Percentiles rank a stretch among this genome's conserved stretches.
Evolutionary conservation across 345 rosid species (phyloP).

Genomic region (Melaleuca alternifolia): DNA sequence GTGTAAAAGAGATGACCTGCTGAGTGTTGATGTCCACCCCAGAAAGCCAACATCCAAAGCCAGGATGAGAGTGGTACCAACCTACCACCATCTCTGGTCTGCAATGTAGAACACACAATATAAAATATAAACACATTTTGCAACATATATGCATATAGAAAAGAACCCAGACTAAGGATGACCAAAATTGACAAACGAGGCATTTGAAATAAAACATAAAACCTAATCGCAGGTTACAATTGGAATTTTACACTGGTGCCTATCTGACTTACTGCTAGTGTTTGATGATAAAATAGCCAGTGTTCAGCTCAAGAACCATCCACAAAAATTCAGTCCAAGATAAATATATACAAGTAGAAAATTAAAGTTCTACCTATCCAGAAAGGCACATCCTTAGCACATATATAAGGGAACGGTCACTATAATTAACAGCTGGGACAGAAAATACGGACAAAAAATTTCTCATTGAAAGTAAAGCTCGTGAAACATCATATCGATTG

Average conservation of each 20-base stretch:
- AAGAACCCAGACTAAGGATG: not conserved
- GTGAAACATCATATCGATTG: not conserved
- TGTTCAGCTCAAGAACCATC: not conserved
- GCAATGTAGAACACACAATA: conserved; percentile 10
- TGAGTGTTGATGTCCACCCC: conserved; percentile 98
- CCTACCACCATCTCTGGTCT: conserved; percentile 99
- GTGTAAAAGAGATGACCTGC: conserved; percentile 37
- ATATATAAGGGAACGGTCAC: not conserved
- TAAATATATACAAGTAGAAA: not conserved
- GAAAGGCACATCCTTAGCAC: not conserved
- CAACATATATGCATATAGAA: not conserved
- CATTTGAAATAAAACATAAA: not conserved
- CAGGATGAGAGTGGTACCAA: conserved; percentile 99
- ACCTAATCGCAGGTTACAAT: not conserved
- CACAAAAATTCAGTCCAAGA: not conserved
- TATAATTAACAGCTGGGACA: not conserved
- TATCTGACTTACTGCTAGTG: not conserved
- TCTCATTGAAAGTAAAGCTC: not conserved
- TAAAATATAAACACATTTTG: not conserved
- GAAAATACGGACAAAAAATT: not conserved
- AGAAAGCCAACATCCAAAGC: conserved; percentile 99
- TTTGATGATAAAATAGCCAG: not conserved
- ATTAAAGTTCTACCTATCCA: not conserved
- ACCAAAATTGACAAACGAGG: not conserved
- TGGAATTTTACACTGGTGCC: not conserved